Conservation (phyloP, 148 eudicot species). For the Persicaria maculosa region DNA sequence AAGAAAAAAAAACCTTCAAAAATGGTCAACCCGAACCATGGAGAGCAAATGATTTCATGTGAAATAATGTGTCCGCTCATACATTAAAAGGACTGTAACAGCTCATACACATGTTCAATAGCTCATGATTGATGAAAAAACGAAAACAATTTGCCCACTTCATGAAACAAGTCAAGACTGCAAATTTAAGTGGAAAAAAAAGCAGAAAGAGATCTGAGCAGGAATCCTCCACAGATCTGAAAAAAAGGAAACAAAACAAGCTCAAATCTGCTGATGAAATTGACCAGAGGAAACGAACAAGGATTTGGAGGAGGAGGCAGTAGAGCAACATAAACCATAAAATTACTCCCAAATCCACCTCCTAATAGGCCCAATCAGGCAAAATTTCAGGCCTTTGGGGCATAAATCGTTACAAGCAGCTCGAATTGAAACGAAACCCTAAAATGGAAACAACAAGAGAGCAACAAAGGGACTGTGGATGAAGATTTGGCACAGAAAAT, state of each 20-base stretch:
- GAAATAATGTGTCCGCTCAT: neutral
- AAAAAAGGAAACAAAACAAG: constrained; percentile 1
- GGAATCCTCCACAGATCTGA: neutral
- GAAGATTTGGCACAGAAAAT: neutral
- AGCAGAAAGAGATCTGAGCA: constrained; percentile 2
- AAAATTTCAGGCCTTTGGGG: neutral
- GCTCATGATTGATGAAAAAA: neutral
- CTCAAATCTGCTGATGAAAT: neutral
- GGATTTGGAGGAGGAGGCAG: neutral
- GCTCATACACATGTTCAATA: neutral
- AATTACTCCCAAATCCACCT: neutral
- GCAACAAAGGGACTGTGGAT: neutral
- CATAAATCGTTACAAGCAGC: neutral
- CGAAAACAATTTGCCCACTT: neutral
- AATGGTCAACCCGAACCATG: neutral
- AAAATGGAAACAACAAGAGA: neutral
- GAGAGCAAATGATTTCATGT: neutral
- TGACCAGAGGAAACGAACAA: neutral
- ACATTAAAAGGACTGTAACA: neutral
- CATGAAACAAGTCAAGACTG: neutral
- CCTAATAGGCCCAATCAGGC: neutral
- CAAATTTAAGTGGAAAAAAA: neutral
- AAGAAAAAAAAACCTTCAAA: no score
- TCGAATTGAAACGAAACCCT: constrained; percentile 7
- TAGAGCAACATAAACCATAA: neutral